Evolutionary conservation across 441 rosid species (phyloP), one percentile per base, ranked within the genome.

Genomic region (Dalechampia spathulata): DNA sequence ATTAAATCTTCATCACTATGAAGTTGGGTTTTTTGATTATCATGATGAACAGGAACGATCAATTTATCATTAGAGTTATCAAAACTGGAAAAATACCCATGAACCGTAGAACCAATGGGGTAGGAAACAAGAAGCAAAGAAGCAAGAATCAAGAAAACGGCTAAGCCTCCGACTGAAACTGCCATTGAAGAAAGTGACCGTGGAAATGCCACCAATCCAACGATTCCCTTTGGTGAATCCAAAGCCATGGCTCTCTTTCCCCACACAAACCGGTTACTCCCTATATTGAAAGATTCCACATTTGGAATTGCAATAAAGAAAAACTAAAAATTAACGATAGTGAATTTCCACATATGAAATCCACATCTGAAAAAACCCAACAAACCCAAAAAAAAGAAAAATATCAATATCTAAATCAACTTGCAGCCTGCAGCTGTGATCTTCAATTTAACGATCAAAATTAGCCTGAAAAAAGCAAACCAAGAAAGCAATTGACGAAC

Each of bases 61-160:
- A 72, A 47, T 46, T 61, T 69, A 37, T 39, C 43, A 39, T 61
- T 62, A 19, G 66, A 65, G 62, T 61, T 62, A 57, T 78, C 85
- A 51, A 79, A 49, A n/a, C 85, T 77, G 20, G 78, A 84, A 59
- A 88, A 83, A 37, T 84, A 75, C 6, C 79, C 78, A 38, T 65
- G 72, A 27, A 86, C 68, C 1, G 82, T 72, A 14, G 87, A 72
- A 66, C 81, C 64, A 16, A 80, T 63, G 0, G 94, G 99, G 57
- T 70, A 58, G 0, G 90, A 81, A 42, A 86, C 71, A 36, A 83
- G 69, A 66, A 88, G 65, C 81, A 72, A 70, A 28, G 96, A 83
- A 48, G 82, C 96, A 28, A 81, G 64, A 43, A 86, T 43, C 68
- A 92, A 76, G 72, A 92, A 83, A 34, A 74, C 34, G 17, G 92